Base-by-base conservation (phyloP, 2,329 filamentous ascomycete genomes). In the Cladosporium sp. region DNA sequence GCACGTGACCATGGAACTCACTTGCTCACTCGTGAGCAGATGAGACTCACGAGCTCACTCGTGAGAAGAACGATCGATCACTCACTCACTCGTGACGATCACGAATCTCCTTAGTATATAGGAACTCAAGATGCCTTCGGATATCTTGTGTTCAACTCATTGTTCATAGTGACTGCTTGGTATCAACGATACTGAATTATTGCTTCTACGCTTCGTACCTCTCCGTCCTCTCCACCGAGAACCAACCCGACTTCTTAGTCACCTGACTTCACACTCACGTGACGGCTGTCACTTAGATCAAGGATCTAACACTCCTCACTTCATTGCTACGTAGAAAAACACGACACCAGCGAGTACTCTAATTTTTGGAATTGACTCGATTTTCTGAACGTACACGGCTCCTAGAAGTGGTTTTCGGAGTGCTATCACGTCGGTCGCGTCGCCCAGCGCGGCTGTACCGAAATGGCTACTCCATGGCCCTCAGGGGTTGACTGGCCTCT, bases 21-120 rank as follows among this genome's bases (percentile, higher is more conserved):
- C 3, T 22, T 22, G 19, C 19, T 22, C 6, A 22, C 3, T 6
- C 3, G 19, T 22, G 6, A n/a, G n/a, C n/a, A n/a, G n/a, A n/a
- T n/a, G n/a, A n/a, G n/a, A n/a, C n/a, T n/a, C n/a, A n/a, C n/a
- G n/a, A n/a, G n/a, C n/a, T n/a, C n/a, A n/a, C n/a, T n/a, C n/a
- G 3, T 22, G 6, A 22, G 19, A 3, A 22, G 3, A 22, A 3
- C 6, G 19, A 22, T 14, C 4, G 34, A 9, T n/a, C n/a, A n/a
- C n/a, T n/a, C n/a, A n/a, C n/a, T n/a, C n/a, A 45, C 43, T 45
- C 7, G 34, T 34, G 13, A 45, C 31, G 34, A 45, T 45, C 16
- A 45, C 43, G 43, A 45, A 35, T 45, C 31, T 35, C 43, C 14
- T 45, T 45, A 45, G 43, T 45, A 45, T 45, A 45, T 45, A 45